Evolutionary conservation across 2,329 filamentous ascomycete genomes (phyloP).

Genomic region (Cylindrodendrum hubeiense): DNA sequence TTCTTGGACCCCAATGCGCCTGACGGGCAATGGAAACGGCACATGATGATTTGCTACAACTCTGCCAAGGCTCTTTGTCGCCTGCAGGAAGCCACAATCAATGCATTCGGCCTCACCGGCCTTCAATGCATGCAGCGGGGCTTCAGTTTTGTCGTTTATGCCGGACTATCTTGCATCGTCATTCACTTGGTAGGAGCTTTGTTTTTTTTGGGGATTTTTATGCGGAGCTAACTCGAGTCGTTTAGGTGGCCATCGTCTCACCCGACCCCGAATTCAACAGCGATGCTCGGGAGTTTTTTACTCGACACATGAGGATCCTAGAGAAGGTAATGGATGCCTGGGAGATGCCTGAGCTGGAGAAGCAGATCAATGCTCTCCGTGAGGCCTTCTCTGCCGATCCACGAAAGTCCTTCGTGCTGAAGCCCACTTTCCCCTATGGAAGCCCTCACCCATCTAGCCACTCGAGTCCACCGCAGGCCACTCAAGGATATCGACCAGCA

Average conservation of each 20-base stretch:
- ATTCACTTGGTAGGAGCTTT: constrained; percentile 82
- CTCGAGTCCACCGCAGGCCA: constrained; percentile 71
- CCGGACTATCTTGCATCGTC: constrained; percentile 90
- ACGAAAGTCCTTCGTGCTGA: constrained; percentile 88
- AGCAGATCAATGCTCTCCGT: constrained; percentile 88
- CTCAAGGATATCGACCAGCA: constrained; percentile 62
- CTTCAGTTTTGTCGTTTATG: constrained; percentile 96
- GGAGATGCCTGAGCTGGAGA: constrained; percentile 91
- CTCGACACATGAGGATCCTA: constrained; percentile 92
- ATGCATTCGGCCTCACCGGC: constrained; percentile 81
- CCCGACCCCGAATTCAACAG: constrained; percentile 89
- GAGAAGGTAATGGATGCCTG: constrained; percentile 86
- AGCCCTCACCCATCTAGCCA: constrained; percentile 77
- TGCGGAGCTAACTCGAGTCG: constrained; percentile 13
- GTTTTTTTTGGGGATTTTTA: neutral
- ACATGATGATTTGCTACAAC: constrained; percentile 88
- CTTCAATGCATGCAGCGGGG: constrained; percentile 93
- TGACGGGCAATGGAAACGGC: constrained; percentile 85
- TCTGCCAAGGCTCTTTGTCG: constrained; percentile 89
- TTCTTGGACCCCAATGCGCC: constrained; percentile 78
- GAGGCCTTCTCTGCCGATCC: constrained; percentile 92
- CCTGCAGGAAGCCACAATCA: constrained; percentile 85
- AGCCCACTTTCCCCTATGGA: constrained; percentile 87
- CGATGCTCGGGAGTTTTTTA: constrained; percentile 90
- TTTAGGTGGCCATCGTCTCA: constrained; percentile 89